Base-by-base conservation (phyloP, 305 asterid species). In the Plantago coronopus region DNA sequence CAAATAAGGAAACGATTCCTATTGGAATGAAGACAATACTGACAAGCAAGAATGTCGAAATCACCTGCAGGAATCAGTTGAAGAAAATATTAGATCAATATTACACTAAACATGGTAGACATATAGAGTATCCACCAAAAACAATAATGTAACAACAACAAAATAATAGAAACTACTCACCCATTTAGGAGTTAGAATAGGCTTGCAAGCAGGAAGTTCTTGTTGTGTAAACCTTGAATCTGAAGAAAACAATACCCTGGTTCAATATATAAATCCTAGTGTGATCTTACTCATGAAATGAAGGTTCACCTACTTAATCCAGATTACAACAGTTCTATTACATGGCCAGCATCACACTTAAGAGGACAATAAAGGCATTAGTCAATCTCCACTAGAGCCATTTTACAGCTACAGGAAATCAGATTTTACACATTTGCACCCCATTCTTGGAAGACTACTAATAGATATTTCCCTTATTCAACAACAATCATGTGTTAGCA, bases 181-280 rank as follows among this genome's bases (percentile, higher is more conserved):
- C 98, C 98, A 91, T 88, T 82, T 82, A 25, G 98, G 98, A 53
- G 98, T 91, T 56, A 91, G 84, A 63, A 91, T 88, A 42, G 98
- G 98, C 65, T 88, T 91, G 85, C 96, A 91, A 10, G 98, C 98
- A 7, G 98, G 98, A 67, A 91, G 88, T 68, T 91, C 96, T 72
- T 91, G 98, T 56, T 91, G 98, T 7, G 96, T 86, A 73, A 91
- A 88, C 84, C 91, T 86, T 47, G 98, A 91, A 86, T 86, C 97
- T 89, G 83, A 59, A 72, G 38, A 69, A 62, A 34, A 57, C 51
- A 49, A 59, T 18, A 60, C 15, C 43, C 48, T 21, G 17, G 56
- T 17, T 65, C 17, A 46, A 40, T 25, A 13, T 27, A 49, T 18
- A 5, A 58, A 50, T 27, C 47, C 56, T 62, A 57, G 8, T n/a